These are phyloP conservation scores for Calocera viscosa DNA, from an alignment of 768 basidiomycete species.

Conservation along the genomic window DNA sequence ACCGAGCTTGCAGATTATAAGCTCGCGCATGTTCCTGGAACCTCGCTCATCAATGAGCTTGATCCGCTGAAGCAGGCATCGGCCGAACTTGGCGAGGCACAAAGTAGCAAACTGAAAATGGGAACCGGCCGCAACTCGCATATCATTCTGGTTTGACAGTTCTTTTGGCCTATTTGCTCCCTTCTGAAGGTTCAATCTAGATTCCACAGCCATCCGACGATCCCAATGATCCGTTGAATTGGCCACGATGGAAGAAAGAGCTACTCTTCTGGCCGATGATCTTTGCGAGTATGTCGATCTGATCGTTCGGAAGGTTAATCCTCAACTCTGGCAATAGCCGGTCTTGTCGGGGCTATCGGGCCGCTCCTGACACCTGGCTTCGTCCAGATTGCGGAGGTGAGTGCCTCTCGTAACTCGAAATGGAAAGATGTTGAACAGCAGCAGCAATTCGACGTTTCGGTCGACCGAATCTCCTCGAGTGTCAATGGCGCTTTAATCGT, in stretches of 20 bases:
- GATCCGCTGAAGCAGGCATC: neutral
- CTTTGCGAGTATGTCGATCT: neutral
- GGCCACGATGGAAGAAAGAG: constrained; percentile 24
- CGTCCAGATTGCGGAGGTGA: constrained; percentile 13
- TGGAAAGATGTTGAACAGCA: neutral
- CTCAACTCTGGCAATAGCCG: constrained; percentile 15
- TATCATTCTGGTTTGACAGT: neutral
- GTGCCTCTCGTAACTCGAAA: neutral
- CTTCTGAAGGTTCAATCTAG: neutral
- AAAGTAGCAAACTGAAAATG: neutral
- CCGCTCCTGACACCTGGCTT: constrained; percentile 17
- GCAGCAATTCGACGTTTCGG: constrained; percentile 13
- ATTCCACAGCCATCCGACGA: constrained; percentile 25
- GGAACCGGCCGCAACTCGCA: neutral
- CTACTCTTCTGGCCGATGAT: constrained; percentile 13
- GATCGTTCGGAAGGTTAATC: neutral
- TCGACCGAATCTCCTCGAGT: constrained; percentile 10
- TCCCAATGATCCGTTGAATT: constrained; percentile 34
- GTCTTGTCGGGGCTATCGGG: constrained; percentile 18
- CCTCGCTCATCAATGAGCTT: neutral
- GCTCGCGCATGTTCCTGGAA: neutral
- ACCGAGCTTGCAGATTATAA: neutral
- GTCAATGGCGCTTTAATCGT: constrained; percentile 16
- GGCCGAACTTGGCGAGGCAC: neutral
- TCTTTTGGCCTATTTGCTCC: neutral